Percentiles rank a stretch among this genome's conserved stretches.
These are phyloP conservation scores for Agrocybe pediades DNA, from an alignment of 768 basidiomycete genomes.

Conservation along the genomic window DNA sequence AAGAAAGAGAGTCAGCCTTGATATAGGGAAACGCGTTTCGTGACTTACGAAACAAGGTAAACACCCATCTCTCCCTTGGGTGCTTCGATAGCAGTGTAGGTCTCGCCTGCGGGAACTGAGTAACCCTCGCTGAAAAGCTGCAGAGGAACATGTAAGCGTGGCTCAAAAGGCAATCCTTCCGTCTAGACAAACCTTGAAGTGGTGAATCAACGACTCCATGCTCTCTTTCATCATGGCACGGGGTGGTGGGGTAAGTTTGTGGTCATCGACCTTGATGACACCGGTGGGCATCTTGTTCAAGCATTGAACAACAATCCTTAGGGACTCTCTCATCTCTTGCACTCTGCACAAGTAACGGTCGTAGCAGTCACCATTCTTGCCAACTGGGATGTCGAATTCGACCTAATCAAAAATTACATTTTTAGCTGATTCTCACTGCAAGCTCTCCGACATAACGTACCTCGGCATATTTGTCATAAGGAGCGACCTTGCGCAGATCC, in stretches of 20 bases:
- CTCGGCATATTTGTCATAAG: conserved; percentile 97
- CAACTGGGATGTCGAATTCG: conserved; percentile 97
- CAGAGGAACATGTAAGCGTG: not conserved
- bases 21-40: not conserved
- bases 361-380: conserved; percentile 96
- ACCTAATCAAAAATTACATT: conserved; percentile 52
- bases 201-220: conserved; percentile 97
- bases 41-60: conserved; percentile 88
- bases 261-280: conserved; percentile 92
- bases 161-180: not conserved
- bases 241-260: conserved; percentile 95
- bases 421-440: not conserved
- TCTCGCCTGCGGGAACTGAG: conserved; percentile 94
- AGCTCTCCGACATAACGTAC: conserved; percentile 37
- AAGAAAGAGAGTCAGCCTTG: conserved; percentile 2
- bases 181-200: conserved; percentile 76
- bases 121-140: conserved; percentile 96
- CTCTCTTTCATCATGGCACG: conserved; percentile 99
- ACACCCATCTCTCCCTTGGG: conserved; percentile 99
- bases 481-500: conserved; percentile 90
- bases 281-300: conserved; percentile 97
- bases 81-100: conserved; percentile 96
- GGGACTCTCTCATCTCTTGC: conserved; percentile 95
- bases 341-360: conserved; percentile 97
- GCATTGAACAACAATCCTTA: conserved; percentile 91